Conservation (phyloP, 129 eudicot species). For the Tagetes erecta region DNA sequence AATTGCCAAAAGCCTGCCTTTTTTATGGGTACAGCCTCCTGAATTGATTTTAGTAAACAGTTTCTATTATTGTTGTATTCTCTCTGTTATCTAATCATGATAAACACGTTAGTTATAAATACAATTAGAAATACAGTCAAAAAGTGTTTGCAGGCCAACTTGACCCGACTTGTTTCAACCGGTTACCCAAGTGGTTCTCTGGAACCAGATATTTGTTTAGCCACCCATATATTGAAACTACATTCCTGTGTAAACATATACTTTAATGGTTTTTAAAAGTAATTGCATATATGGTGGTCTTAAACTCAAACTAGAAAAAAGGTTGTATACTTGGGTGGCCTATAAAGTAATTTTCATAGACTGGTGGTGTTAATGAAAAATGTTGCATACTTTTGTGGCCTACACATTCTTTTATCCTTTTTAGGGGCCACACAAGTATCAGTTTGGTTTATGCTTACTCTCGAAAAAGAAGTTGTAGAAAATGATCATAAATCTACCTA, state of each 20-base stretch:
- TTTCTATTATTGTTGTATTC: not conserved
- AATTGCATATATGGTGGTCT: too few relatives aligned
- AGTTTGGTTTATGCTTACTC: not conserved
- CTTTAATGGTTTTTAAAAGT: not conserved
- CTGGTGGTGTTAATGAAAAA: not conserved
- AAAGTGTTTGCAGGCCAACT: constrained; percentile 7
- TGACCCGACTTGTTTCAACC: not conserved
- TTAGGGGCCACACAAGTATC: not conserved
- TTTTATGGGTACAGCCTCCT: not conserved
- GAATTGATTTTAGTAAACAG: not conserved
- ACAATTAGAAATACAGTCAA: not conserved
- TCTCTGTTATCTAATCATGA: not conserved
- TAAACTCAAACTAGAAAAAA: too few relatives aligned
- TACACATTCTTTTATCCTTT: not conserved
- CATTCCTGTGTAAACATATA: not conserved
- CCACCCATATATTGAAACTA: not conserved
- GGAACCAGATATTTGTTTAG: not conserved
- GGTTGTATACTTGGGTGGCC: not conserved
- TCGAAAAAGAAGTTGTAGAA: not conserved
- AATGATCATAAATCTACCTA: not conserved
- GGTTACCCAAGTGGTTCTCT: not conserved
- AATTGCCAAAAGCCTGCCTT: not conserved
- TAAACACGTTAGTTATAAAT: not conserved
- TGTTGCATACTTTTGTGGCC: not conserved
- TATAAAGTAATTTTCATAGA: not conserved